Percentiles rank a stretch among this genome's conserved stretches.
phyloP scores from a whole-genome alignment of 495 filamentous ascomycete genomes.

The Glonium stellatum region DNA sequence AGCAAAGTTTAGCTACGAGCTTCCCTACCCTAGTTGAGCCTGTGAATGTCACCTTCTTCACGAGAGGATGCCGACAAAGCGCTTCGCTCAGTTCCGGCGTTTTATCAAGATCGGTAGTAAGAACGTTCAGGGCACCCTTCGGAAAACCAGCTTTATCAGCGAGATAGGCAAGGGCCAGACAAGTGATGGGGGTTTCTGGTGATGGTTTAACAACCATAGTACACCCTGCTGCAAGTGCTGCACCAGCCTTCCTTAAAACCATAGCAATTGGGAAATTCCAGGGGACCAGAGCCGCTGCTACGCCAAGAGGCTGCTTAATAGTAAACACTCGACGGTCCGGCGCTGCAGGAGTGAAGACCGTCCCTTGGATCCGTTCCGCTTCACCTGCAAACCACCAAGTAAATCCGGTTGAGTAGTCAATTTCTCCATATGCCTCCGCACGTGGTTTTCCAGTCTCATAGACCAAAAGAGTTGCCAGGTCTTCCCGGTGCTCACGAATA shows the following conservation, averaged over 20 bases:
- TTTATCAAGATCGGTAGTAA: slow-evolving; percentile 37
- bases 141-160: slow-evolving; percentile 40
- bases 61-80: slow-evolving; percentile 34
- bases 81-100: slow-evolving; percentile 38
- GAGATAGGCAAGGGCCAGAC: slow-evolving; percentile 36
- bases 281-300: slow-evolving; percentile 57
- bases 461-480: slow-evolving; percentile 43
- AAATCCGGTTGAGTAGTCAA: slow-evolving; percentile 44
- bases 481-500: slow-evolving; percentile 38
- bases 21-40: slow-evolving; percentile 38
- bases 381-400: slow-evolving; percentile 52
- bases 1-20: slow-evolving; percentile 36
- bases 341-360: slow-evolving; percentile 47
- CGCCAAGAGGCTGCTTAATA: slow-evolving; percentile 63
- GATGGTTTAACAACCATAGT: slow-evolving; percentile 41
- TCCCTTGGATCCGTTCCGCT: slow-evolving; percentile 62
- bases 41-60: slow-evolving; percentile 41
- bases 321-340: slow-evolving; percentile 61
- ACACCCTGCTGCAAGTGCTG: slow-evolving; percentile 64
- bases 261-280: slow-evolving; percentile 55
- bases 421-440: slow-evolving; percentile 41
- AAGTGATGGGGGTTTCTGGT: slow-evolving; percentile 38
- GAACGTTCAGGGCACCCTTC: slow-evolving; percentile 35
- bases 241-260: slow-evolving; percentile 61
- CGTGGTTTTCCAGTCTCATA: slow-evolving; percentile 47